Evolutionary conservation across 805 yeast genomes (phyloP).

Genomic region (Kazachstania psychrophila): DNA sequence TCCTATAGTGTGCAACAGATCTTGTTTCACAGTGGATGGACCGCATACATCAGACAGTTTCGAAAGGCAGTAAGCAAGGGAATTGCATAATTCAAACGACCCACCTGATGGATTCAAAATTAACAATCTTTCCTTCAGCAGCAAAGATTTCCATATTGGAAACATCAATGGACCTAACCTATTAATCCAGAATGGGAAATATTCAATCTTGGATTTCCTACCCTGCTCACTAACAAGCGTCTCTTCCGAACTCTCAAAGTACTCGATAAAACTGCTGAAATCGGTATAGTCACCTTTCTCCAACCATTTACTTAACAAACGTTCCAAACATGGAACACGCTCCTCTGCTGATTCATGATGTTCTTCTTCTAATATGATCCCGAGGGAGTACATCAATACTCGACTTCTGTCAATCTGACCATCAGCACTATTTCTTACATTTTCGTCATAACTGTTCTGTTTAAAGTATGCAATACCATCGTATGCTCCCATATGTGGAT

Average conservation of each 20-base stretch:
- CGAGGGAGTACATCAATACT: slow-evolving; percentile 57
- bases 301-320: slow-evolving; percentile 19
- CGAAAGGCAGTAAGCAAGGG: slow-evolving; percentile 22
- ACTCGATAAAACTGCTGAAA: slow-evolving; percentile 8
- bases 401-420: slow-evolving; percentile 32
- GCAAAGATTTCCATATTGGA: slow-evolving; percentile 28
- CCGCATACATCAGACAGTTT: slow-evolving; percentile 12
- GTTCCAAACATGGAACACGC: slow-evolving; percentile 15
- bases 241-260: slow-evolving; percentile 2
- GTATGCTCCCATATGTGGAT: slow-evolving; percentile 10
- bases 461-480: slow-evolving; percentile 46
- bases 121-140: slow-evolving; percentile 22
- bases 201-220: slow-evolving; percentile 1
- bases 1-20: slow-evolving; percentile 8
- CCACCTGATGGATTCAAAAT: slow-evolving; percentile 23
- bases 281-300: slow-evolving; percentile 1
- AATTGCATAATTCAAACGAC: slow-evolving; percentile 22
- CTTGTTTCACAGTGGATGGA: background rate
- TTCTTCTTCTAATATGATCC: slow-evolving; percentile 35
- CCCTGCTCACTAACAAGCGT: background rate
- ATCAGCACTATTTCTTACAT: slow-evolving; percentile 12
- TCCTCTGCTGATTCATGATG: slow-evolving; percentile 12
- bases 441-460: slow-evolving; percentile 33
- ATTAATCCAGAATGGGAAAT: slow-evolving; percentile 19
- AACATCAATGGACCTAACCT: slow-evolving; percentile 28